Evolutionary conservation across 1,139 yeast species (phyloP), one percentile per base, ranked within the genome.

Genomic region (Dujonia santamariae): DNA sequence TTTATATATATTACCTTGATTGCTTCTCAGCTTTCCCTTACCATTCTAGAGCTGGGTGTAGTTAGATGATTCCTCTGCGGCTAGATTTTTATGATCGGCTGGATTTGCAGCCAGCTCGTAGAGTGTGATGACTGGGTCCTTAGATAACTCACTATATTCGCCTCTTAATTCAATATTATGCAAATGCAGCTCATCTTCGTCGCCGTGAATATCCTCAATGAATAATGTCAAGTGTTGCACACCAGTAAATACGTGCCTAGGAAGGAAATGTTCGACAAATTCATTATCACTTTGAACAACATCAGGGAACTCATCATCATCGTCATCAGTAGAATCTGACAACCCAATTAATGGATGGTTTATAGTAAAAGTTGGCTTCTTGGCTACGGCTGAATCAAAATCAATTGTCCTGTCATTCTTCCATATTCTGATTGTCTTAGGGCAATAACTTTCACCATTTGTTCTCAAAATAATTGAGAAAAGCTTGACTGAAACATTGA

Each of bases 51-150:
- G 8, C 9, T 20, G 19, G 16, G 30, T 30, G 19, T 46, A 40
- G 26, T 41, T 38, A 12, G 31, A 34, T 38, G 38, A 37, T 40
- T 50, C 56, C 28, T 52, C 51, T 3, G 47, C 48, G 14, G 47
- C 34, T 29, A 72, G 37, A 43, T 67, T 75, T 50, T 80, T 80
- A 57, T 90, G 97, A 53, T 90, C 97, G 3, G 83, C 78, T 0
- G 96, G 96, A 52, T 88, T 88, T 5, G 97, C 94, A 1, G 96
- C 95, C 41, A 88, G 78, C 56, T 90, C 97, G 56, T 90, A 90
- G 19, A 84, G 52, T 1, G 95, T 71, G 15, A 83, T 72, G 14
- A 85, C 79, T 0, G 95, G 95, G 39, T 77, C 86, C 47, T 70
- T 75, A 34, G 66, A 61, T 41, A 80, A 57, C 37, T 76, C 78